These are phyloP conservation scores for Glomus cerebriforme DNA, from an alignment of 192 early-diverging fungal genomes.

Conservation along the genomic window DNA sequence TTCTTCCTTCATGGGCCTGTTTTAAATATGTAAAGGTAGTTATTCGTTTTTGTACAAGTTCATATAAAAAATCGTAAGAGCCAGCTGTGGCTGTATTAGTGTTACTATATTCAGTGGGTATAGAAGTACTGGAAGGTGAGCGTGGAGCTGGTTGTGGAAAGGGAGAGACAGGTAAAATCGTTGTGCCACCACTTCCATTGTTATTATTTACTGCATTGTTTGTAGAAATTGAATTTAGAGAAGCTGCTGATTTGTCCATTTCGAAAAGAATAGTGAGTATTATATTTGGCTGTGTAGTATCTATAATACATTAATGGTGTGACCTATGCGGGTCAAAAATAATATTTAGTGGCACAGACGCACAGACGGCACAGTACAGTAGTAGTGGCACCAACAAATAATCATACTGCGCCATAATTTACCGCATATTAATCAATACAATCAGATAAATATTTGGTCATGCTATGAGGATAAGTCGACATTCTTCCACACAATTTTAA, in stretches of 20 bases:
- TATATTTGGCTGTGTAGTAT: no score
- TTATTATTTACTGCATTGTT: not conserved
- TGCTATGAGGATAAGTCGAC: no score
- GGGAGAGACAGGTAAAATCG: conserved; percentile 11
- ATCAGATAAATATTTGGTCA: no score
- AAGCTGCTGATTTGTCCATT: not conserved
- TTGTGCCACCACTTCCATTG: not conserved
- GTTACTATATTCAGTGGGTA: not conserved
- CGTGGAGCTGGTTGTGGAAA: conserved; percentile 30
- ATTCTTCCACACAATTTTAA: no score
- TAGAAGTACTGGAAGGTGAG: conserved; percentile 6
- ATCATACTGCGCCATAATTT: no score
- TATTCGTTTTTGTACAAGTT: conserved; percentile 49
- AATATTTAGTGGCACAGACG: no score
- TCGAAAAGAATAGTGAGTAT: no score
- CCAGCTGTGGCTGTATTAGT: conserved; percentile 2
- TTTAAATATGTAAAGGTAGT: conserved; percentile 48
- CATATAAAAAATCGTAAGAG: conserved; percentile 43
- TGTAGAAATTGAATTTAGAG: not conserved
- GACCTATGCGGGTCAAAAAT: no score
- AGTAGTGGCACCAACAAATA: no score
- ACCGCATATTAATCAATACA: no score
- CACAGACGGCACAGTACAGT: no score
- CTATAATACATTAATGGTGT: no score
- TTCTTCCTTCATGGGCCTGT: conserved; percentile 47